Evolutionary conservation across 2,329 filamentous ascomycete genomes (phyloP).

Genomic region (Trichophaea hybrida): DNA sequence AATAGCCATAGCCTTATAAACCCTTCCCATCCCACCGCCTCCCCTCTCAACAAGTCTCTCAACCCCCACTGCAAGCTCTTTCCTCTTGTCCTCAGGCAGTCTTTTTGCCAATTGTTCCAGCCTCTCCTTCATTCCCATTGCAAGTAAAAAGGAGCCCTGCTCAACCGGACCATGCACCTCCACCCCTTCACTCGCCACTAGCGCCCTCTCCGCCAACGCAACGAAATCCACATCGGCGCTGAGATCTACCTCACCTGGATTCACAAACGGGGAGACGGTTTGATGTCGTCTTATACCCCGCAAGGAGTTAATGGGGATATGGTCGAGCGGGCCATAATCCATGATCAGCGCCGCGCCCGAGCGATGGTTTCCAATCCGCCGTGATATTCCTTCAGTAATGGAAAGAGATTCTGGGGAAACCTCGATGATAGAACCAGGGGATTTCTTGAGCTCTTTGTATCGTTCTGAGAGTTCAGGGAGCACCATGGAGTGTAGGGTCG

Average conservation of each 20-base stretch:
- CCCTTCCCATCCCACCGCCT: conserved; percentile 75
- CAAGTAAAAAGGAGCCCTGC: conserved; percentile 63
- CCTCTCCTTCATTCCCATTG: conserved; percentile 71
- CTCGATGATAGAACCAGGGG: conserved; percentile 61
- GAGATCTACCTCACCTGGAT: conserved; percentile 72
- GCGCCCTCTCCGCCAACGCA: conserved; percentile 67
- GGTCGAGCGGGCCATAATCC: conserved; percentile 73
- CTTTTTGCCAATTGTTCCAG: conserved; percentile 37
- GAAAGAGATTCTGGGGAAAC: conserved; percentile 75
- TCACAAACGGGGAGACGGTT: conserved; percentile 61
- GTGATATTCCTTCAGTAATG: conserved; percentile 67
- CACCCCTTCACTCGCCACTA: conserved; percentile 58
- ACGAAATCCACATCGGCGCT: conserved; percentile 89
- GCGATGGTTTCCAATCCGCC: conserved; percentile 52
- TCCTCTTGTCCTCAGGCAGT: conserved; percentile 37
- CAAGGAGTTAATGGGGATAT: conserved; percentile 74
- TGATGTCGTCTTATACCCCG: conserved; percentile 72
- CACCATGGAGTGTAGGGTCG: conserved; percentile 71
- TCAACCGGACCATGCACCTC: conserved; percentile 88
- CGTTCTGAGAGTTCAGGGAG: conserved; percentile 69
- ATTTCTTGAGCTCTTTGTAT: conserved; percentile 58
- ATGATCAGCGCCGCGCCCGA: conserved; percentile 86
- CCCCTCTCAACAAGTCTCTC: conserved; percentile 70
- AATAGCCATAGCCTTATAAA: conserved; percentile 89
- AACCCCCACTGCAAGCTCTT: conserved; percentile 56